Conservation (phyloP, 176 grass and related monocot species). For the Musa beccarii region DNA sequence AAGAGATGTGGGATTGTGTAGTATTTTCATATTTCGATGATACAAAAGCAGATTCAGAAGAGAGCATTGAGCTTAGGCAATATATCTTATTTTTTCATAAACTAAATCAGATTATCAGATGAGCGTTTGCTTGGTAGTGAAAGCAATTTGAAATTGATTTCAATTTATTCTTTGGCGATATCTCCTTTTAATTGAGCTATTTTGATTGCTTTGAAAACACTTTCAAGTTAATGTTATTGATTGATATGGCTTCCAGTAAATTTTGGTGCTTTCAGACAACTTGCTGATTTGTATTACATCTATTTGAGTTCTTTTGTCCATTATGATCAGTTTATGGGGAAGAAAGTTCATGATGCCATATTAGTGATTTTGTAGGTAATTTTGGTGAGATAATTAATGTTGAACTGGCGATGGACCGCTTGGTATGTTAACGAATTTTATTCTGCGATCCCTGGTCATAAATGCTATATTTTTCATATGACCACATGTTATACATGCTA, state of each 20-base stretch:
- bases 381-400: slow-evolving; percentile 91
- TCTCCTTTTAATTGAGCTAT: background rate
- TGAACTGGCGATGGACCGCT: slow-evolving; percentile 79
- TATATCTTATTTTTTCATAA: background rate
- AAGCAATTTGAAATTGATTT: background rate
- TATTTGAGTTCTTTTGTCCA: background rate
- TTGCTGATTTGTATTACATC: background rate
- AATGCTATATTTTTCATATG: background rate
- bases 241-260: background rate
- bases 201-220: background rate
- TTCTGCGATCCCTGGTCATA: slow-evolving; percentile 2
- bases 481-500: slow-evolving; percentile 9
- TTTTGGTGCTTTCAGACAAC: background rate
- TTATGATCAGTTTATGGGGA: background rate
- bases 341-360: background rate
- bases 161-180: too few relatives aligned
- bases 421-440: slow-evolving; percentile 45
- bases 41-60: background rate
- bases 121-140: background rate
- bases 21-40: background rate
- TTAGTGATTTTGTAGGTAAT: slow-evolving; percentile 46
- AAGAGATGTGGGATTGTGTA: background rate
- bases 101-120: too few relatives aligned
- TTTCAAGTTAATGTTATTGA: background rate
- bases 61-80: background rate